Conservation (phyloP, 352 stramenopile genomes). For the Globisporangium mamillatum region DNA sequence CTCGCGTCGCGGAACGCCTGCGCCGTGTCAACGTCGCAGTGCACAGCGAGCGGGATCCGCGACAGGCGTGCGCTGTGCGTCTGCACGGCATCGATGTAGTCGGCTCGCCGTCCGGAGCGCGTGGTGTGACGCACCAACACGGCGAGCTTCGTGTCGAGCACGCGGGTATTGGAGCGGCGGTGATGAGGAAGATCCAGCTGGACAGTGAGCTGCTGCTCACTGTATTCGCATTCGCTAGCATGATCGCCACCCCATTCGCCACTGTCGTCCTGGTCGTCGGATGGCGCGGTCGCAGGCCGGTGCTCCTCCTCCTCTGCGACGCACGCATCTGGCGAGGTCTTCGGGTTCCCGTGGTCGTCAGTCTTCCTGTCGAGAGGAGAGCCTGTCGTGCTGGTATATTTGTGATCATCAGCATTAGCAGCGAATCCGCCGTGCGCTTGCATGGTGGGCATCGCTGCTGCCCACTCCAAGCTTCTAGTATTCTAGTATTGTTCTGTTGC, state of each 20-base stretch:
- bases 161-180: neutral
- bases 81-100: conserved; percentile 51
- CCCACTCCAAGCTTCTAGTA: neutral
- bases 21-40: conserved; percentile 64
- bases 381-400: neutral
- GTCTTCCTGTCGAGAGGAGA: neutral
- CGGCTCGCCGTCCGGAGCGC: conserved; percentile 37
- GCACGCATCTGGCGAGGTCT: neutral
- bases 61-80: conserved; percentile 29
- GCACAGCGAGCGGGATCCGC: conserved; percentile 45
- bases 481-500: neutral
- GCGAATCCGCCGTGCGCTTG: no score
- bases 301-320: neutral
- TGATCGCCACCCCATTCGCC: conserved; percentile 4
- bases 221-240: conserved; percentile 3
- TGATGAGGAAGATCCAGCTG: neutral
- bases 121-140: conserved; percentile 37
- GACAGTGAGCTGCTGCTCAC: neutral
- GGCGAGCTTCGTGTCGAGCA: conserved; percentile 45
- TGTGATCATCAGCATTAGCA: neutral
- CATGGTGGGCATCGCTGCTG: neutral
- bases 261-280: neutral
- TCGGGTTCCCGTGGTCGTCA: neutral
- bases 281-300: neutral
- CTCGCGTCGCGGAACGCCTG: conserved; percentile 67